Evolutionary conservation across 208 protist genomes (phyloP), one percentile per base, ranked within the genome.

Genomic region (Leishmania aethiopica): DNA sequence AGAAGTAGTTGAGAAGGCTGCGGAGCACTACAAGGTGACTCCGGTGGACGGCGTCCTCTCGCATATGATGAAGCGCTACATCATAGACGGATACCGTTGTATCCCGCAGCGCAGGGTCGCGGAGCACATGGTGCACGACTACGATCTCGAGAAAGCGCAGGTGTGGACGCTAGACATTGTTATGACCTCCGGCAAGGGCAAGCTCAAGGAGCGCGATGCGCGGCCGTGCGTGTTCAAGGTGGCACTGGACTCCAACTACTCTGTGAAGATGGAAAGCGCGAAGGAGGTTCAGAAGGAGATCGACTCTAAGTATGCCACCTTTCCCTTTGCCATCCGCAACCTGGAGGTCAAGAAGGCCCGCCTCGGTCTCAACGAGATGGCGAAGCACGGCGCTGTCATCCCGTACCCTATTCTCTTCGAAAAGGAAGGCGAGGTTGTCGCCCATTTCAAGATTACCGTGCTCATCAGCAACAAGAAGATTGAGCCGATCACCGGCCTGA

Each of bases 331-430:
- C 45, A 84, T 99, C 32, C 92, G 97, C 67, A 97, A 95, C 73
- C 75, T 98, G 80, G 98, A 99, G 85, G 91, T 96, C 55, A 99
- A 99, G 89, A 97, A 94, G 77, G 96, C 93, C 35, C 94, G 96
- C 70, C 89, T 99, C 47, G 99, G 99, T 51, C 80, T 99, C 28
- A 94, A 89, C 67, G 99, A 99, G 93, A 99, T 98, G 93, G 60
- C 99, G 45, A 98, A 98, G 84, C 97, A 99, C 91, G 90, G 92
- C 74, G 91, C 99, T 47, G 90, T 99, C 66, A 90, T 98, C n/a
- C 91, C 97, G 40, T 99, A 99, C 91, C 99, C 99, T 60, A 98
- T 99, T 19, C 93, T 99, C 37, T 98, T 96, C 80, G 99, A 99
- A 82, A 91, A 90, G 53, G 91, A 96, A 4, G 98, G 96, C n/a